Percentiles rank a stretch among this genome's conserved stretches.
phyloP scores from a whole-genome alignment of 148 eudicot species.

The Agrostemma githago region DNA sequence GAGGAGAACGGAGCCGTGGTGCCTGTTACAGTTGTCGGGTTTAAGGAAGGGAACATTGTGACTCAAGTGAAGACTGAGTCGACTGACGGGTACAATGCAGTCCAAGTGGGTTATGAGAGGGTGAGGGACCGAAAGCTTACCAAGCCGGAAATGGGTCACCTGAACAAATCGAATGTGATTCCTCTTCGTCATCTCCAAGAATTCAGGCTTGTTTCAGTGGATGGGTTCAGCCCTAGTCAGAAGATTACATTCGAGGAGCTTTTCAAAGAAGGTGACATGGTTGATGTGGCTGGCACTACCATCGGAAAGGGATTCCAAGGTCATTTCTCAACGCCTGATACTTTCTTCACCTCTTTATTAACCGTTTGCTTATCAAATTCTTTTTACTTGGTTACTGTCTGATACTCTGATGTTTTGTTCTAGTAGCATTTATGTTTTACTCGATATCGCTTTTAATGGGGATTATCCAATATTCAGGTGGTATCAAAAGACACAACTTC shows the following conservation, averaged over 20 bases:
- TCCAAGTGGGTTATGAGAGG: constrained; percentile 86
- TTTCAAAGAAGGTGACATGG: constrained; percentile 81
- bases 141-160: constrained; percentile 80
- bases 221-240: constrained; percentile 62
- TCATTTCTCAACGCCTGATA: constrained; percentile 17
- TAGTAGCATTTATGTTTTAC: too few relatives aligned
- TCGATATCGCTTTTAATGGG: not conserved
- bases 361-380: not conserved
- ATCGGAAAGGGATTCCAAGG: constrained; percentile 96
- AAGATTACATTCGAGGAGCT: constrained; percentile 57
- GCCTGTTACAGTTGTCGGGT: constrained; percentile 93
- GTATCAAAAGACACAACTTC: constrained; percentile 90
- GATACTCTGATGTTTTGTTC: not conserved
- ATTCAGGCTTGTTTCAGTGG: constrained; percentile 61
- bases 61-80: constrained; percentile 88
- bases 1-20: constrained; percentile 62
- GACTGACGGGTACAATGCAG: constrained; percentile 87
- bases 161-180: constrained; percentile 67
- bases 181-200: constrained; percentile 91
- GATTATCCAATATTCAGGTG: constrained; percentile 46
- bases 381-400: not conserved
- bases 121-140: constrained; percentile 76
- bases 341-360: not conserved
- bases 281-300: constrained; percentile 88
- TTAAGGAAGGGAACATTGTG: constrained; percentile 92